Evolutionary conservation across 2,329 filamentous ascomycete species (phyloP), one percentile per base, ranked within the genome.

Genomic region (Cladophialophora bantiana): DNA sequence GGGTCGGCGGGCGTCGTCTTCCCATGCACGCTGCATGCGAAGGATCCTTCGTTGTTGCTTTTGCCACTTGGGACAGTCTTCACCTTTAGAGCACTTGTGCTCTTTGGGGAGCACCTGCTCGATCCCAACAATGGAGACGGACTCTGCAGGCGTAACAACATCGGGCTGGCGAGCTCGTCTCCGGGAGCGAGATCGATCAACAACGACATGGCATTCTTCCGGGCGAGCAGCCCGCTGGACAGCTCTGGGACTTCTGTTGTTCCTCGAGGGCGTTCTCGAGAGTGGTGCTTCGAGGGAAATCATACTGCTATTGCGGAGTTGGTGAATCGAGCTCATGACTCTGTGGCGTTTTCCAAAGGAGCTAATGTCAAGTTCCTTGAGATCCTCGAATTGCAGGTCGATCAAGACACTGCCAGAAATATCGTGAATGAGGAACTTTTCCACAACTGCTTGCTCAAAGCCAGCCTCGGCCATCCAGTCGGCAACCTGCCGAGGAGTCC

Each of bases 351-450:
- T 89, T 59, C 87, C 87, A 71, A 89, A 89, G 0, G 87, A 89
- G 54, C 81, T 78, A 54, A 89, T 88, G 59, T 85, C 86, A 12
- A 89, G 79, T 73, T 89, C 87, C 73, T 88, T 89, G 38, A 89
- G 78, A 67, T 89, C 94, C 70, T 96, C 93, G 72, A 94, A 94
- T 75, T 96, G 93, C 52, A 99, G 82, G n/a, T 94, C 93, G 60
- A 96, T 88, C 20, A 98, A 82, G 64, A 98, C 92, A 4, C 88
- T 85, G 13, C 94, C 94, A 32, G 90, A 93, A 77, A 99, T 97
- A 76, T 99, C 94, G 77, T 99, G 96, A 74, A 90, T 87, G 68
- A 94, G 85, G 74, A 99, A 97, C 73, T 90, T 92, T 74, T 96
- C 89, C 10, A 95, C 89, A 59, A 94, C 85, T 6, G 85, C 81